Percentiles rank a stretch among this genome's conserved stretches.
Evolutionary conservation across 495 filamentous ascomycete species (phyloP).

Genomic region (Penicillium cataractarum): DNA sequence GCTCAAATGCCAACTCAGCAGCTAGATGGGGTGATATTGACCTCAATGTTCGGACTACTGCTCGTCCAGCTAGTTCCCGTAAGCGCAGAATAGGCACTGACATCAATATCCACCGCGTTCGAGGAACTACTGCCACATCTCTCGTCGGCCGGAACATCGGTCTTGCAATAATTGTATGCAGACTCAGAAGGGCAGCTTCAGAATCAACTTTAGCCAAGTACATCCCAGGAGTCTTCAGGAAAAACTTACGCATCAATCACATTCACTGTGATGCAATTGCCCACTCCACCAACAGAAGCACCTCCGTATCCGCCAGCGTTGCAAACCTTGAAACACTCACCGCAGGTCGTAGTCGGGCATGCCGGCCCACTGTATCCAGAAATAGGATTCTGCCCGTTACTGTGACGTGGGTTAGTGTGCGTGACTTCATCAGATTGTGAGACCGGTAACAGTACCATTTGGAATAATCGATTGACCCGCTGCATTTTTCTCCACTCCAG

Average conservation of each 20-base stretch:
- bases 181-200: background rate
- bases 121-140: background rate
- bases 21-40: background rate
- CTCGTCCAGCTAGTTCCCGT: background rate
- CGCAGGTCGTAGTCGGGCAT: background rate
- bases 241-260: background rate
- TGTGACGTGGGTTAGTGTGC: background rate
- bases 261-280: background rate
- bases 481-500: background rate
- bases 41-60: background rate
- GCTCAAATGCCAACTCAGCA: background rate
- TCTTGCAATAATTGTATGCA: constrained; percentile 1
- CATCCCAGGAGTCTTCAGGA: background rate
- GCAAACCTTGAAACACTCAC: background rate
- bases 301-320: background rate
- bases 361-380: background rate
- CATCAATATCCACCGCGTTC: background rate
- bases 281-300: background rate
- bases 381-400: background rate
- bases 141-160: background rate
- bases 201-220: background rate
- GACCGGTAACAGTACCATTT: background rate
- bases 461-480: background rate
- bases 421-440: background rate
- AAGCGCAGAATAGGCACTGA: background rate